Conservation (phyloP, 2,329 filamentous ascomycete genomes). For the Pyrenophora teres region DNA sequence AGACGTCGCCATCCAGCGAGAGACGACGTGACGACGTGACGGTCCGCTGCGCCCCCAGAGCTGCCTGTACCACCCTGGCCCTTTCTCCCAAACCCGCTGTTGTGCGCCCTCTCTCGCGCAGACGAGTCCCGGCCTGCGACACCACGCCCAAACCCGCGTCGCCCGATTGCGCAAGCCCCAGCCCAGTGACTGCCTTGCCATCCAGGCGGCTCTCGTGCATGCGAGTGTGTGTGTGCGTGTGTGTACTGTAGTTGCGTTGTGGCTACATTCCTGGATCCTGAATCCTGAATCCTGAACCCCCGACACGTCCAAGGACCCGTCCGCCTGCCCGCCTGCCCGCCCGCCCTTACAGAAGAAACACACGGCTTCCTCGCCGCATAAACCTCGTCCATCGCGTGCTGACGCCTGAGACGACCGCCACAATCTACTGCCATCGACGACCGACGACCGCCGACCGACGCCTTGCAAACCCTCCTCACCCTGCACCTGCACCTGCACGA, state of each 20-base stretch:
- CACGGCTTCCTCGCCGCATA: neutral
- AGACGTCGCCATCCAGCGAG: slow-evolving; percentile 1
- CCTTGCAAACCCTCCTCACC: neutral
- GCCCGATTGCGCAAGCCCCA: slow-evolving; percentile 13
- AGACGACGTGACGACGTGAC: slow-evolving; percentile 16
- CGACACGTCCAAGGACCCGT: slow-evolving; percentile 7
- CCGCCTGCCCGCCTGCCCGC: too few relatives aligned
- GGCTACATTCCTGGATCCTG: slow-evolving; percentile 16
- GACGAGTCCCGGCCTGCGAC: slow-evolving; percentile 13
- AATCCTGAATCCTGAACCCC: slow-evolving; percentile 14
- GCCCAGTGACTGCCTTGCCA: slow-evolving; percentile 1
- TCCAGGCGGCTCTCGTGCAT: slow-evolving; percentile 19
- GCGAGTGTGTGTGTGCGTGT: too few relatives aligned
- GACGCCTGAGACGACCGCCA: slow-evolving; percentile 9
- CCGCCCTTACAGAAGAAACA: slow-evolving; percentile 19
- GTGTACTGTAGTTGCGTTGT: too few relatives aligned
- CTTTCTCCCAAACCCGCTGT: slow-evolving; percentile 15
- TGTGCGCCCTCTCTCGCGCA: slow-evolving; percentile 10
- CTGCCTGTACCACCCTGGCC: slow-evolving; percentile 20
- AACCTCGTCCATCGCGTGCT: slow-evolving; percentile 7
- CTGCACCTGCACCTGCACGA: neutral
- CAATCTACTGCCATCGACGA: neutral
- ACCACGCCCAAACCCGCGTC: slow-evolving; percentile 11
- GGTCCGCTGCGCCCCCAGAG: slow-evolving; percentile 15
- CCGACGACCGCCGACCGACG: neutral